These are phyloP conservation scores for Trametes cingulata DNA, from an alignment of 768 basidiomycete species.

Conservation along the genomic window DNA sequence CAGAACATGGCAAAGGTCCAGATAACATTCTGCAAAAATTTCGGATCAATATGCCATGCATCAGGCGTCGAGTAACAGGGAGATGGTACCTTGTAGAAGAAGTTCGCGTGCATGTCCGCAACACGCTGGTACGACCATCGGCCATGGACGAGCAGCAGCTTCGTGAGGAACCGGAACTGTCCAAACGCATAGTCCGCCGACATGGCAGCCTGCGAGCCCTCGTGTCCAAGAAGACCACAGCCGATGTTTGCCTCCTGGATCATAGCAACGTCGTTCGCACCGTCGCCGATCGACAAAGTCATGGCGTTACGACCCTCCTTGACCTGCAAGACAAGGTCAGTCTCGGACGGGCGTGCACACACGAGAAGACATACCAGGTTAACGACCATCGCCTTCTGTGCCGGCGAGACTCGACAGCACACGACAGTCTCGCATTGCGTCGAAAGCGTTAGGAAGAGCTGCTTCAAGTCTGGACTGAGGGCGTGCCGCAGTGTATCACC, in stretches of 20 bases:
- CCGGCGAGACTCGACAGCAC: slow-evolving; percentile 96
- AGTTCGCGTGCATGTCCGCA: slow-evolving; percentile 96
- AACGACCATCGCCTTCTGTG: slow-evolving; percentile 97
- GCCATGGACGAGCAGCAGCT: slow-evolving; percentile 90
- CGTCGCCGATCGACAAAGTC: slow-evolving; percentile 96
- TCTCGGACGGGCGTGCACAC: not conserved
- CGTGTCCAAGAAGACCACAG: slow-evolving; percentile 88
- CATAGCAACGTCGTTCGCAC: slow-evolving; percentile 99
- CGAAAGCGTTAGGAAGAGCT: slow-evolving; percentile 85
- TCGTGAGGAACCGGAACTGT: slow-evolving; percentile 92
- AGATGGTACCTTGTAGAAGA: slow-evolving; percentile 89
- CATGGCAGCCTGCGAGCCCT: slow-evolving; percentile 98
- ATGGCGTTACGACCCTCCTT: slow-evolving; percentile 95
- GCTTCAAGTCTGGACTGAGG: slow-evolving; percentile 73
- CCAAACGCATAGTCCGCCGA: slow-evolving; percentile 98
- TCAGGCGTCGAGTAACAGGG: not conserved
- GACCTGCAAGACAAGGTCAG: slow-evolving; percentile 50
- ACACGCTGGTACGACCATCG: slow-evolving; percentile 97
- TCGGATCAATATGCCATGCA: too few relatives aligned
- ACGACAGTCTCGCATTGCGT: slow-evolving; percentile 98
- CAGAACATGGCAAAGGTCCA: slow-evolving; percentile 96
- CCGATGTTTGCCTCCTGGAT: slow-evolving; percentile 99
- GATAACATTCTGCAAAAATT: slow-evolving; percentile 67
- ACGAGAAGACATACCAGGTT: slow-evolving; percentile 61
- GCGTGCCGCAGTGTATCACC: slow-evolving; percentile 90